Base-by-base conservation (phyloP, 2,329 filamentous ascomycete genomes). In the Saccharata proteae region DNA sequence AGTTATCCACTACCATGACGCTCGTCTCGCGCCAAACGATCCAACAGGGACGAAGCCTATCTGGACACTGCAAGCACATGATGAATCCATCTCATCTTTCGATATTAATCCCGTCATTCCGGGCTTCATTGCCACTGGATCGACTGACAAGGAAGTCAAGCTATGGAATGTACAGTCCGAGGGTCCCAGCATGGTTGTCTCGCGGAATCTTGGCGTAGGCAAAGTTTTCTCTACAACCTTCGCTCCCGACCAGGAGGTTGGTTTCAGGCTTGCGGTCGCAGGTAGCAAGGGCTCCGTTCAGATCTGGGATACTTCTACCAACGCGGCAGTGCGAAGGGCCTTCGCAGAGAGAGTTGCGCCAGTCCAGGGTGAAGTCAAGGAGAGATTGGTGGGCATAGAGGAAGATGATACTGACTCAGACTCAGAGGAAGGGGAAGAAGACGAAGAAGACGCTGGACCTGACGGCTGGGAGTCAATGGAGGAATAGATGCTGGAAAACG, bases 231-330 rank as follows among this genome's bases (percentile, higher is more conserved):
- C 83, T 8, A 80, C 86, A 2, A 72, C 71, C 5, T 98, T 96
- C 55, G 90, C 81, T 4, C 88, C 90, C 1, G 90, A 98, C 52
- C 58, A 76, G 19, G 83, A 90, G 57, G 85, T 96, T 7, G 81
- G 82, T 15, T 98, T 96, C 69, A 71, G 90, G 32, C 67, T 98
- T 26, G 82, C 86, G 2, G 84, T 98, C 12, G 90, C 88, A 5
- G 90, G 90, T 34, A 96, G 86, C 65, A 92, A 92, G 62, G 90
- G 90, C 26, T 73, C 74, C 20, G 76, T 96, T 50, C 82, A 93
- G 54, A 77, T 98, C 32, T 98, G 90, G 90, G 88, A 96, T 57
- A 94, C 90, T 14, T 78, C 83, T 54, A 98, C 90, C 35, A 98
- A 98, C 54, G 74, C 73, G 10, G 79, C 80, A 16, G 84, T 98